These are phyloP conservation scores for Melocanna baccifera DNA, from an alignment of 176 grass and related monocot species.

Conservation along the genomic window DNA sequence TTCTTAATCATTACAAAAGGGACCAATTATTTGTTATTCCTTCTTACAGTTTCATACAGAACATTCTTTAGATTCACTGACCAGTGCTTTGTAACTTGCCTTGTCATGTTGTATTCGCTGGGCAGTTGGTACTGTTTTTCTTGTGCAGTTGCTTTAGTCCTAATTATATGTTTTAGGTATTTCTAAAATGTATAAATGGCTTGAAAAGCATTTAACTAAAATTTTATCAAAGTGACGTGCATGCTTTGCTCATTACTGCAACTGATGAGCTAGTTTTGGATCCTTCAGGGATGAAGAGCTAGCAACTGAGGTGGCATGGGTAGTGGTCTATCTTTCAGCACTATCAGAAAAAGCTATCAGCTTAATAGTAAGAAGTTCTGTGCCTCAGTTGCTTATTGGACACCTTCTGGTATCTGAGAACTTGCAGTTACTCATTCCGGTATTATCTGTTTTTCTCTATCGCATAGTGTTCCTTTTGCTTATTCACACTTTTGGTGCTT, in stretches of 20 bases:
- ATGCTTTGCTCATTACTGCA: conserved; percentile 10
- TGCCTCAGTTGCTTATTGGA: conserved; percentile 68
- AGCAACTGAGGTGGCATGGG: conserved; percentile 92
- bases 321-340: conserved; percentile 92
- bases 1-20: neutral
- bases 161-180: neutral
- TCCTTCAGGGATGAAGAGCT: conserved; percentile 77
- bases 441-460: conserved; percentile 34
- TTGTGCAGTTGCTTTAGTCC: neutral
- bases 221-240: neutral
- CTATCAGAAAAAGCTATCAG: conserved; percentile 70
- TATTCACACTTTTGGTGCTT: neutral
- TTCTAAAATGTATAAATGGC: neutral
- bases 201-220: neutral
- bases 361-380: conserved; percentile 56
- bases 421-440: conserved; percentile 85
- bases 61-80: neutral
- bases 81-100: neutral
- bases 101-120: conserved; percentile 6
- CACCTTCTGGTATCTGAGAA: conserved; percentile 67
- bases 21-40: neutral
- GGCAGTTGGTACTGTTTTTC: neutral
- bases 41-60: neutral
- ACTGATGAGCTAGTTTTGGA: conserved; percentile 9
- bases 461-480: neutral